Evolutionary conservation across 768 basidiomycete genomes (phyloP).

Genomic region (Suillus spraguei): DNA sequence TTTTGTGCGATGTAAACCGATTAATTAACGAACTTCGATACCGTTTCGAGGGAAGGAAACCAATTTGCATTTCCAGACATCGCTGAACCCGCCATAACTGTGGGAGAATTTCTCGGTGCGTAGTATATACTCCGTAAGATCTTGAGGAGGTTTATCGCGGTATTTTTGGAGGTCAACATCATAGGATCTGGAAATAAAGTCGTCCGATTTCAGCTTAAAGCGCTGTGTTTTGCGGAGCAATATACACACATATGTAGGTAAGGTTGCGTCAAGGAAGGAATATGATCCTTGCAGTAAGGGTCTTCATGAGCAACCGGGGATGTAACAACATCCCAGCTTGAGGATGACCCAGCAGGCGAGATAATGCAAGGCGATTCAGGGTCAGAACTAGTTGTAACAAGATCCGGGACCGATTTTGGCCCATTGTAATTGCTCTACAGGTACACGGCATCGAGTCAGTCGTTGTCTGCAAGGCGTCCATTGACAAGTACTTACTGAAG

Average conservation of each 20-base stretch:
- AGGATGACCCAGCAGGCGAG: not conserved
- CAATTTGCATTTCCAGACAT: not conserved
- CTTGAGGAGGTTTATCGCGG: not conserved
- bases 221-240: not conserved
- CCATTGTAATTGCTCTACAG: not conserved
- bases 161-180: conserved; percentile 1
- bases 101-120: not conserved
- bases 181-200: not conserved
- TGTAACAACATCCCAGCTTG: not conserved
- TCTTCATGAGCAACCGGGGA: not conserved
- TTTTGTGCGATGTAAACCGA: not conserved
- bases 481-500: not conserved
- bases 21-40: not conserved
- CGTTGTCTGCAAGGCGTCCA: not conserved
- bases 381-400: not conserved
- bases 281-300: not conserved
- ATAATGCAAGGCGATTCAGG: not conserved
- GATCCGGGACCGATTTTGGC: not conserved
- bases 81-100: not conserved
- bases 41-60: not conserved
- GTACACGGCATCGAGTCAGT: not conserved
- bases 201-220: not conserved
- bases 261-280: not conserved
- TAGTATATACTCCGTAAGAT: not conserved
- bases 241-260: not conserved